Percentiles rank a stretch among this genome's conserved stretches.
These are phyloP conservation scores for Alopecurus myosuroides DNA, from an alignment of 176 grass and related monocot genomes.

Conservation along the genomic window DNA sequence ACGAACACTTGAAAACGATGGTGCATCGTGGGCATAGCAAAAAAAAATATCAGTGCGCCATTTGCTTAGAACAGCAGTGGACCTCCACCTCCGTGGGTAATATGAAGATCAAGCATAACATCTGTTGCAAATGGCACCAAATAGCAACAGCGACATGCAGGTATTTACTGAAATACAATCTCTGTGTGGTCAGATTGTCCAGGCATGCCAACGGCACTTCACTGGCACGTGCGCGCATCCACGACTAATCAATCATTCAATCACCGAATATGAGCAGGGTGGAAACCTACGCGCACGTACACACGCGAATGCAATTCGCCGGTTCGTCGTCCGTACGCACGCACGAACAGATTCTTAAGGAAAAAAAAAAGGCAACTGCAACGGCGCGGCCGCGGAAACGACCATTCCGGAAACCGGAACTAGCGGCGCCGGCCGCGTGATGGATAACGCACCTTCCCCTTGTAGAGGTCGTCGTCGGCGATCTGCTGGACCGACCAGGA, in stretches of 20 bases:
- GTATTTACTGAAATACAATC: not conserved
- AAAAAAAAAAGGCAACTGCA: not conserved
- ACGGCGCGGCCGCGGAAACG: not conserved
- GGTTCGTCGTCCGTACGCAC: not conserved
- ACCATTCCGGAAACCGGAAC: not conserved
- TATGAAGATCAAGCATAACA: not conserved
- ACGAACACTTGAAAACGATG: not conserved
- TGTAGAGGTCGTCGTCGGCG: constrained; percentile 33
- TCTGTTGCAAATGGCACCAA: not conserved
- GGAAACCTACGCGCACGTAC: not conserved
- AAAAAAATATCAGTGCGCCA: not conserved
- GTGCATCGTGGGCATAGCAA: not conserved
- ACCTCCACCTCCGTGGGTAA: not conserved
- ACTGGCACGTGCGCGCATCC: not conserved
- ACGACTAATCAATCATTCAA: not conserved
- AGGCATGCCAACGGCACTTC: not conserved
- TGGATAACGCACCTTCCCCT: constrained; percentile 29
- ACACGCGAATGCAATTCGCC: not conserved
- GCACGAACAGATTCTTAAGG: not conserved
- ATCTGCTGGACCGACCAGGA: constrained; percentile 47
- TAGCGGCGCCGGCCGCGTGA: not conserved
- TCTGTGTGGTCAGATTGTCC: not conserved
- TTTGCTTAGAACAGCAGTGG: not conserved
- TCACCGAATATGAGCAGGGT: not conserved
- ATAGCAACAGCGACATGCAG: not conserved